Evolutionary conservation across 129 eudicot species (phyloP).

Genomic region (Silybum marianum): DNA sequence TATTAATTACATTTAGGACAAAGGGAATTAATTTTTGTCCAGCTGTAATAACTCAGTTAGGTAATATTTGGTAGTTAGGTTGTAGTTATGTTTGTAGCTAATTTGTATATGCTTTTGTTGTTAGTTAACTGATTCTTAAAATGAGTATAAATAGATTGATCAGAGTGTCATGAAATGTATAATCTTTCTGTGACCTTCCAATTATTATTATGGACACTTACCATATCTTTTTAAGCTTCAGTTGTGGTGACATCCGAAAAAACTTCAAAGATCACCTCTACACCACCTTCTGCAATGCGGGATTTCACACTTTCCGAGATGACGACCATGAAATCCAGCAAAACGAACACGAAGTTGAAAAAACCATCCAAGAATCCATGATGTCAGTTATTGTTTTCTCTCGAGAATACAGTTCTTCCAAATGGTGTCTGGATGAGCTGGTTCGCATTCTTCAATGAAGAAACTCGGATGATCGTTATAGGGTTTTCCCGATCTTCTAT

Average conservation of each 20-base stretch:
- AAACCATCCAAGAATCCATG: constrained; percentile 18
- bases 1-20: no score
- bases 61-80: neutral
- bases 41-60: neutral
- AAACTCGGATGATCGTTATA: neutral
- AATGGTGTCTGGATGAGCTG: constrained; percentile 40
- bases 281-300: constrained; percentile 25
- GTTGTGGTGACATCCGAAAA: constrained; percentile 26
- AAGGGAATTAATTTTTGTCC: neutral
- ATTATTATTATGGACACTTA: neutral
- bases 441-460: constrained; percentile 22
- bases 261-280: constrained; percentile 33
- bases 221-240: constrained; percentile 29
- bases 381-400: constrained; percentile 28
- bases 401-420: constrained; percentile 24
- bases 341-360: constrained; percentile 8
- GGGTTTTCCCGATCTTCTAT: constrained; percentile 32
- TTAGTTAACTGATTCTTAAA: neutral
- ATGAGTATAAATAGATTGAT: no score
- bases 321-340: constrained; percentile 17
- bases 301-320: constrained; percentile 29
- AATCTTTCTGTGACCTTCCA: no score
- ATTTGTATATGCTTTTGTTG: neutral
- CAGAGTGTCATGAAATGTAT: neutral
- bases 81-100: neutral